A percentile compares a stretch with the other conserved stretches of the same genome.
These are phyloP conservation scores for Cyphellophora europaea DNA, from an alignment of 2,329 filamentous ascomycete genomes.

Conservation along the genomic window DNA sequence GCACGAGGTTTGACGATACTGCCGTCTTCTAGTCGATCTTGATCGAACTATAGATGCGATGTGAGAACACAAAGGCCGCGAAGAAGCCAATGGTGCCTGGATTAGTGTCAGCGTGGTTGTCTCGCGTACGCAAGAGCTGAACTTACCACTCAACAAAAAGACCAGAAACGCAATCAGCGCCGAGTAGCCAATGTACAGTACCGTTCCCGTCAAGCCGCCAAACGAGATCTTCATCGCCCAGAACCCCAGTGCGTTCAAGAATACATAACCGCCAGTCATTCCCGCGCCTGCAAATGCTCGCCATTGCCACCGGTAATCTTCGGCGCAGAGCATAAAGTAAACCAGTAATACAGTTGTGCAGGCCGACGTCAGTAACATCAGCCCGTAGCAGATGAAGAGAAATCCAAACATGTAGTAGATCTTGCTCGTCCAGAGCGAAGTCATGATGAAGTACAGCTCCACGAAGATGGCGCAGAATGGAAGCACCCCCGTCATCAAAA, in stretches of 20 bases:
- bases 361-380: slow-evolving; percentile 93
- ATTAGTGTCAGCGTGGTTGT: too few relatives aligned
- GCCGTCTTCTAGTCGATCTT: slow-evolving; percentile 98
- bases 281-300: slow-evolving; percentile 85
- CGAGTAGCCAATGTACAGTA: slow-evolving; percentile 91
- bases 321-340: slow-evolving; percentile 89
- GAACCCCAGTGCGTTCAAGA: slow-evolving; percentile 82
- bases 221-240: slow-evolving; percentile 83
- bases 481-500: slow-evolving; percentile 82
- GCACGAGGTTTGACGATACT: too few relatives aligned
- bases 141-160: slow-evolving; percentile 86
- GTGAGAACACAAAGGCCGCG: slow-evolving; percentile 86
- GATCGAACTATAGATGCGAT: slow-evolving; percentile 93
- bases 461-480: slow-evolving; percentile 97
- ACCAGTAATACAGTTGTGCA: slow-evolving; percentile 89
- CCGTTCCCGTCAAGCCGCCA: slow-evolving; percentile 71
- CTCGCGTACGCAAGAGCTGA: too few relatives aligned
- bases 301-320: slow-evolving; percentile 99
- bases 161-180: slow-evolving; percentile 81
- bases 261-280: slow-evolving; percentile 84
- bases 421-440: slow-evolving; percentile 94
- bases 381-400: slow-evolving; percentile 90
- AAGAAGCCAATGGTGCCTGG: slow-evolving; percentile 92
- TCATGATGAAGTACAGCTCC: slow-evolving; percentile 99
- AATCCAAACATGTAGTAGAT: slow-evolving; percentile 99